Evolutionary conservation across 169 alveolate species (phyloP).

Genomic region (Eimeria acervulina): DNA sequence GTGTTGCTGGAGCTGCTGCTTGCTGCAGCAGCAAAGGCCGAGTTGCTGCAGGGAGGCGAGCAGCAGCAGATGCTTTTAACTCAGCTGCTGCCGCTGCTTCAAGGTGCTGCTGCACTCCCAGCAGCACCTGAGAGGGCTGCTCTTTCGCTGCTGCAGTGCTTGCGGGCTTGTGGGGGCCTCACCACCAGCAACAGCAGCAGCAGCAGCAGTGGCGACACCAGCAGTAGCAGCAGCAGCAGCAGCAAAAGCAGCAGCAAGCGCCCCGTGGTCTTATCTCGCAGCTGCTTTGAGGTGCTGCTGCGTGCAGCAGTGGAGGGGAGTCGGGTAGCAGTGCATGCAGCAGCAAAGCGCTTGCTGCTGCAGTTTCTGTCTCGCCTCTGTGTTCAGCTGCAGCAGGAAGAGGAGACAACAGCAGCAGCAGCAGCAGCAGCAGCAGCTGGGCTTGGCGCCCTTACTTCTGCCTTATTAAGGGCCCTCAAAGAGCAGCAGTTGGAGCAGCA

Average conservation of each 20-base stretch:
- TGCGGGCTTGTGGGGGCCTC: constrained; percentile 40
- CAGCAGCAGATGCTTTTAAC: constrained; percentile 3
- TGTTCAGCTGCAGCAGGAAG: constrained; percentile 41
- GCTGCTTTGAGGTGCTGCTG: constrained; percentile 64
- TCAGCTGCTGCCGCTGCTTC: constrained; percentile 38
- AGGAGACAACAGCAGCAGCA: constrained; percentile 14
- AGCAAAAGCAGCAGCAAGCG: not conserved
- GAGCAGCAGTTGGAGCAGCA: constrained; percentile 55
- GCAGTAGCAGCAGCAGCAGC: constrained; percentile 51
- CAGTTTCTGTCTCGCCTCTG: not conserved
- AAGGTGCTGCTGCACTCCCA: not conserved
- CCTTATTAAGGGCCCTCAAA: constrained; percentile 8
- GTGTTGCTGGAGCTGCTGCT: constrained; percentile 50
- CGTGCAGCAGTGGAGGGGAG: constrained; percentile 6
- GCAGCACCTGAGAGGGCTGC: constrained; percentile 38
- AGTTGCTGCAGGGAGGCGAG: constrained; percentile 40
- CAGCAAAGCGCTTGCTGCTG: constrained; percentile 34
- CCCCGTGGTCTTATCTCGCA: not conserved
- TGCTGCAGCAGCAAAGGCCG: constrained; percentile 41
- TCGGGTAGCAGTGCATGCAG: not conserved
- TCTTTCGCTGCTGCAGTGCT: not conserved
- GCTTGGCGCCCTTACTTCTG: not conserved
- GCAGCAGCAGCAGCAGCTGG: constrained; percentile 10
- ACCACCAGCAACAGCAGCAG: not conserved
- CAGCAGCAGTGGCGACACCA: constrained; percentile 3